Conservation (phyloP, 345 rosid species). For the Pistacia atlantica region DNA sequence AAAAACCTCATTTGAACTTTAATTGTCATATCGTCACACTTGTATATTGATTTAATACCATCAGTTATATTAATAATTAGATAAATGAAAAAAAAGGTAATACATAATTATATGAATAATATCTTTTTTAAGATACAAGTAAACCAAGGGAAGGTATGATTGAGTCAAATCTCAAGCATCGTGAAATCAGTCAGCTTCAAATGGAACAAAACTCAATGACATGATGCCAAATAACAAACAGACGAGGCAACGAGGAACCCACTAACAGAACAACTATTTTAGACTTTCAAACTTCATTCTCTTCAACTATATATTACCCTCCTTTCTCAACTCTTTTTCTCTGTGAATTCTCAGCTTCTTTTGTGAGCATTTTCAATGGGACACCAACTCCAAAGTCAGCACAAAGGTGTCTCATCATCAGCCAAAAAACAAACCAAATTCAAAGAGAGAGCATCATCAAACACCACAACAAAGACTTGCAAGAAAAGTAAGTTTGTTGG, state of each 20-base stretch:
- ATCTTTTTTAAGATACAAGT: not conserved
- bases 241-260: slow-evolving; percentile 65
- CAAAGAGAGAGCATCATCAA: slow-evolving; percentile 24
- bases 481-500: slow-evolving; percentile 68
- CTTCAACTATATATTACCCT: slow-evolving; percentile 18
- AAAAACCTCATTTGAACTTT: too few relatives aligned
- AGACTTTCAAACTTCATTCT: not conserved
- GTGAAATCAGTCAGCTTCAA: slow-evolving; percentile 27
- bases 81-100: too few relatives aligned
- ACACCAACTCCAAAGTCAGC: slow-evolving; percentile 26
- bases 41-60: too few relatives aligned
- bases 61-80: too few relatives aligned
- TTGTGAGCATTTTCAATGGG: slow-evolving; percentile 34
- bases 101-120: too few relatives aligned
- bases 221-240: slow-evolving; percentile 32
- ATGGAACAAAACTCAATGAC: slow-evolving; percentile 24
- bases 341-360: not conserved
- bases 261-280: slow-evolving; percentile 32
- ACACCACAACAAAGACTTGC: slow-evolving; percentile 30
- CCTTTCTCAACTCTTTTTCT: not conserved
- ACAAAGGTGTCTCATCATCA: slow-evolving; percentile 25
- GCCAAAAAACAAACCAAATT: slow-evolving; percentile 30
- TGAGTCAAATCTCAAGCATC: slow-evolving; percentile 4
- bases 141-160: not conserved
- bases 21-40: too few relatives aligned